phyloP scores from a whole-genome alignment of 257 asterid genomes.

The Fraxinus americana region DNA sequence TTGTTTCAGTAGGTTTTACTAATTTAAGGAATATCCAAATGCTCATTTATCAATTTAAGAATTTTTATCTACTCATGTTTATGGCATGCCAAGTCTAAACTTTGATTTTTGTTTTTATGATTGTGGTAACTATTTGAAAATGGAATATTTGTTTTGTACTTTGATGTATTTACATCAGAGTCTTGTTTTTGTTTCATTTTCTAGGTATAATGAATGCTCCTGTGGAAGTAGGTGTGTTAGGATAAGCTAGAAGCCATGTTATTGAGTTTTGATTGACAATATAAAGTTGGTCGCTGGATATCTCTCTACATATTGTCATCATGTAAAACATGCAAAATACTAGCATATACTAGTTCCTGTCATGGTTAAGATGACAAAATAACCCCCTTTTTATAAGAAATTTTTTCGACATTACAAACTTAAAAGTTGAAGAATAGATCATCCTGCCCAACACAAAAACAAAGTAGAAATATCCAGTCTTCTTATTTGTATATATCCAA shows the following conservation, averaged over 20 bases:
- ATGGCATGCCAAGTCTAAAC: neutral
- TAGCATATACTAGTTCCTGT: no score
- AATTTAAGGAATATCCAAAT: conserved; percentile 1
- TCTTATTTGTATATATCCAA: no score
- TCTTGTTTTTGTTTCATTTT: conserved; percentile 21
- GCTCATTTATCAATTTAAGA: neutral
- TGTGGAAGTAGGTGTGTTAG: conserved; percentile 23
- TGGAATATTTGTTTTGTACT: neutral
- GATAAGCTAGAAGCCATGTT: conserved; percentile 22
- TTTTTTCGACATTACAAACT: no score
- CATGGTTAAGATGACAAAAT: no score
- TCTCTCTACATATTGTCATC: conserved; percentile 16
- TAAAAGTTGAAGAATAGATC: no score
- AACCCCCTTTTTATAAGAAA: no score
- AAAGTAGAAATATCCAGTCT: no score
- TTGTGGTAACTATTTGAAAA: neutral
- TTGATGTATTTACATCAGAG: conserved; percentile 4
- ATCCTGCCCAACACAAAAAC: no score
- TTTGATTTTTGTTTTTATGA: neutral
- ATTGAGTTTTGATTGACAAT: conserved; percentile 10
- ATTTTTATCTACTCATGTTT: conserved; percentile 2
- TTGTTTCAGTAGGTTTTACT: conserved; percentile 3
- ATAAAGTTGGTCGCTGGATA: conserved; percentile 12
- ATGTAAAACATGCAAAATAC: no score
- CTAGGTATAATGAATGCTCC: conserved; percentile 34